phyloP scores from a whole-genome alignment of 352 stramenopile species.

The Phytophthora idaei region DNA sequence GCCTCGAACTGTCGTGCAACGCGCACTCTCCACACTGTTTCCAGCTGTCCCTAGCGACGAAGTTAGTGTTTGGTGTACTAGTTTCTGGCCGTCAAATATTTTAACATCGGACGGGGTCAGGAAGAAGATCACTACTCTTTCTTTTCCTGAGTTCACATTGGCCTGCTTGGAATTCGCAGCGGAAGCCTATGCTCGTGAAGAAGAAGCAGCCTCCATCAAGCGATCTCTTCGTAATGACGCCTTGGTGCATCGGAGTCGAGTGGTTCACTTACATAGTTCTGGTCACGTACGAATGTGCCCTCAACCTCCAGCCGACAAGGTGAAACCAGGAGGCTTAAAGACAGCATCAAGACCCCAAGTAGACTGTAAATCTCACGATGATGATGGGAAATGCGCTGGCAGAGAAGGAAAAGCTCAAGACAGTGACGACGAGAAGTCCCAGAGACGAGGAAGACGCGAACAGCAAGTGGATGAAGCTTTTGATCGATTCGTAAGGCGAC shows the following conservation, averaged over 20 bases:
- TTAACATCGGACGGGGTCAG: not conserved
- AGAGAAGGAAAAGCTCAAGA: constrained; percentile 39
- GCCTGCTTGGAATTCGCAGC: constrained; percentile 60
- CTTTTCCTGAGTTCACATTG: constrained; percentile 65
- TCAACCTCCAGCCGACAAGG: constrained; percentile 17
- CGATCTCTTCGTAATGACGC: constrained; percentile 50
- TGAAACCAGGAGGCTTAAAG: not conserved
- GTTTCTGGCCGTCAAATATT: constrained; percentile 24
- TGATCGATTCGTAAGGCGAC: constrained; percentile 33
- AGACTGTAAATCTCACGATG: constrained; percentile 1
- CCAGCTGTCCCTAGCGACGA: constrained; percentile 27
- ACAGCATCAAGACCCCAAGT: not conserved
- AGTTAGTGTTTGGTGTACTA: constrained; percentile 40
- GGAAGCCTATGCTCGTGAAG: constrained; percentile 23
- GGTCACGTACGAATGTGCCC: constrained; percentile 74
- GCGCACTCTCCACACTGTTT: constrained; percentile 41
- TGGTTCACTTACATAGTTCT: constrained; percentile 75
- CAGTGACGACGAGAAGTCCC: constrained; percentile 24
- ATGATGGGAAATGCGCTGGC: constrained; percentile 21
- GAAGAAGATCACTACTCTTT: constrained; percentile 33
- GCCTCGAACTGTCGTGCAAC: constrained; percentile 36
- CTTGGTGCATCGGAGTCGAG: constrained; percentile 56
- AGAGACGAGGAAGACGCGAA: constrained; percentile 20
- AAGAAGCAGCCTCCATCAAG: constrained; percentile 33
- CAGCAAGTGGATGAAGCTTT: constrained; percentile 34